Evolutionary conservation across 129 eudicot species (phyloP).

Genomic region (Logfia minima): DNA sequence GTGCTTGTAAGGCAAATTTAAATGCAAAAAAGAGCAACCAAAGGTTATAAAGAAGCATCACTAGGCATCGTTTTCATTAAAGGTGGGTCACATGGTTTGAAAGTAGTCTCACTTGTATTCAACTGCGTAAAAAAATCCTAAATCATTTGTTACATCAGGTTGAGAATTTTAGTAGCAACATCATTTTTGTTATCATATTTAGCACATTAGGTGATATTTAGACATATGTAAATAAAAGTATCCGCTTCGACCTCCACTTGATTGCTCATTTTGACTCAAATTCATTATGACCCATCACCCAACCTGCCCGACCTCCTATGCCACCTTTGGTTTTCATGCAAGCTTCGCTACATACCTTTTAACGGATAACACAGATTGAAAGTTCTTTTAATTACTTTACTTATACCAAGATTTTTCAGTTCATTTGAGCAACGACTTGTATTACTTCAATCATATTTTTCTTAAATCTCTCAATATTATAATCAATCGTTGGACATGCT

Average conservation of each 20-base stretch:
- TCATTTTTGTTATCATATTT: neutral
- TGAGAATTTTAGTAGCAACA: neutral
- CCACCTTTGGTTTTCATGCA: neutral
- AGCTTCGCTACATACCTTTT: neutral
- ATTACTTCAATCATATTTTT: neutral
- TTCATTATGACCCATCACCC: neutral
- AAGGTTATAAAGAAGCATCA: neutral
- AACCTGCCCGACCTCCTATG: neutral
- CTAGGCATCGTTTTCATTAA: neutral
- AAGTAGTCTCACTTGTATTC: neutral
- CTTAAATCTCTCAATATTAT: neutral
- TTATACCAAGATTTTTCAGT: neutral
- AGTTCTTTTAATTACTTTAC: neutral
- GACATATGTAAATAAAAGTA: neutral
- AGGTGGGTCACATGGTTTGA: neutral
- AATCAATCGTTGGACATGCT: neutral
- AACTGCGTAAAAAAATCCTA: neutral
- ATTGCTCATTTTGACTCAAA: neutral
- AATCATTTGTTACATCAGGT: neutral
- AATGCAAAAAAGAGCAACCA: neutral
- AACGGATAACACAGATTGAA: neutral
- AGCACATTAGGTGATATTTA: neutral
- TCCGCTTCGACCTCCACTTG: neutral
- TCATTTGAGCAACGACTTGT: neutral
- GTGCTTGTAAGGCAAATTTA: neutral